Base-by-base conservation (phyloP, 345 rosid genomes). In the Conringia planisiliqua region DNA sequence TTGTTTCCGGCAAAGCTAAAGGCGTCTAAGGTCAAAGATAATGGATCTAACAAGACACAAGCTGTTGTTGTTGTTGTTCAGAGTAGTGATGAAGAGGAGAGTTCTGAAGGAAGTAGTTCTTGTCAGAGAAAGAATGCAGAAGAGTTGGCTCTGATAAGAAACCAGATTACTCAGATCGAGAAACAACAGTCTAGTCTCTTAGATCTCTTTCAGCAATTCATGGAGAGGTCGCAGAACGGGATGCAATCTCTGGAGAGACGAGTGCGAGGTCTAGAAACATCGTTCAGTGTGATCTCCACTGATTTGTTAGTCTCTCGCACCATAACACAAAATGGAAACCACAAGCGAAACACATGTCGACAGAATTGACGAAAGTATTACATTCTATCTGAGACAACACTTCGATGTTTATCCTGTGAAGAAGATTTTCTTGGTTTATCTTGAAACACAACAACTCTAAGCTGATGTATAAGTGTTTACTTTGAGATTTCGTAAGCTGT, bases 171-270 rank as follows among this genome's bases (percentile, higher is more conserved):
- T 65, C 93, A 86, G 84, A 95, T 95, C 63, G 97, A 95, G 69
- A 81, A 86, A 77, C 99, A 88, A 79, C 97, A 95, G 71, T 85
- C 93, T 14, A 82, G 85, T 85, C 85, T 95, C 35, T 70, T 89
- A 13, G 80, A 82, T 75, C 90, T 90, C 63, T 91, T 95, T 40
- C 97, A 95, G 99, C 80, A 86, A 81, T 95, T 86, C 71, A 92
- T 90, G 27, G 97, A 96, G 79, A 87, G 91, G 68, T 89, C 97
- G n/a, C 90, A 90, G 83, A 88, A 62, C 40, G 99, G 93, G 74
- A 85, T 95, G 70, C 87, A 80, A 64, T 89, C 93, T 65, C 82
- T 95, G 44, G 97, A 89, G 89, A 81, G 89, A 38, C 93, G 99
- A 29, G 93, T 92, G 14, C 85, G 83, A 44, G 89, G 93, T 58